These are phyloP conservation scores for Podila epicladia DNA, from an alignment of 192 early-diverging fungal genomes.

Conservation along the genomic window DNA sequence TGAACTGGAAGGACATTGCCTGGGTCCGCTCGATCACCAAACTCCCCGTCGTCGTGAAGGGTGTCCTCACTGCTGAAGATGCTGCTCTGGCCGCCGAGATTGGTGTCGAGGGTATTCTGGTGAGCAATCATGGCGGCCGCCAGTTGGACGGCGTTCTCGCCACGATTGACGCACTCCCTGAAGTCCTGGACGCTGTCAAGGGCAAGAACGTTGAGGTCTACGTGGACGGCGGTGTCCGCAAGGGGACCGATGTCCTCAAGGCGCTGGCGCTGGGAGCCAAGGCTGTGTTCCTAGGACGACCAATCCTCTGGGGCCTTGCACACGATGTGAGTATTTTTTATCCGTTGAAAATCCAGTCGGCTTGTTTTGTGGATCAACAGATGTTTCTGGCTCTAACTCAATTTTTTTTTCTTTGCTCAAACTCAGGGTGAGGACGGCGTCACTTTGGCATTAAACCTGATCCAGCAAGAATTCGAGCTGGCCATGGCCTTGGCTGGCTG, in stretches of 20 bases:
- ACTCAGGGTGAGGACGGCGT: conserved; percentile 89
- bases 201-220: conserved; percentile 83
- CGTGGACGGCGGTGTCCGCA: conserved; percentile 93
- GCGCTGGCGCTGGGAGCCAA: conserved; percentile 94
- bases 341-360: not conserved
- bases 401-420: conserved; percentile 66
- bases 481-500: conserved; percentile 82
- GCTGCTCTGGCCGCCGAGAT: conserved; percentile 82
- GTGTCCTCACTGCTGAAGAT: conserved; percentile 91
- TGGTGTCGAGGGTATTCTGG: conserved; percentile 86
- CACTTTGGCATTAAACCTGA: conserved; percentile 73
- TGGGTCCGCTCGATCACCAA: conserved; percentile 89
- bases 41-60: conserved; percentile 93
- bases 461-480: conserved; percentile 89
- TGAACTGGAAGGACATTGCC: conserved; percentile 89
- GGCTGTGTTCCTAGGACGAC: conserved; percentile 89
- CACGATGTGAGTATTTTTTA: conserved; percentile 41
- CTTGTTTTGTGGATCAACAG: too few relatives aligned
- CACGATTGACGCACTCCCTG: conserved; percentile 84
- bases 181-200: conserved; percentile 82
- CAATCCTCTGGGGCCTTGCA: conserved; percentile 60
- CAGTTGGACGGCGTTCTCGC: conserved; percentile 88
- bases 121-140: conserved; percentile 97
- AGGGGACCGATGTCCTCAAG: conserved; percentile 95
- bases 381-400: not conserved